Conservation (phyloP, 805 yeast species). For the Wickerhamomyces silvicola region DNA sequence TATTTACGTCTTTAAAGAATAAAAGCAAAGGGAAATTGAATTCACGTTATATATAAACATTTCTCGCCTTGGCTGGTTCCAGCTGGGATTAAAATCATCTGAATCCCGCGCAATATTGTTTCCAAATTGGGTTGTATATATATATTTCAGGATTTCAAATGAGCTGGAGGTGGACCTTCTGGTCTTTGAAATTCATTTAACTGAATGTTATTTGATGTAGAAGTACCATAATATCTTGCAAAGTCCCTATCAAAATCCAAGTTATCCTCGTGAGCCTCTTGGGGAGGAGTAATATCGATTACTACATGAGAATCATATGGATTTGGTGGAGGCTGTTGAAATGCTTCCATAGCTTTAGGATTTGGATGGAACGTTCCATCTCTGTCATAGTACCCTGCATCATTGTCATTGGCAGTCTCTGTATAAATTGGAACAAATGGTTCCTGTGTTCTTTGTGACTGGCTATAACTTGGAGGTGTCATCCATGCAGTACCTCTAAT, state of each 20-base stretch:
- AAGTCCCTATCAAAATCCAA: conserved; percentile 21
- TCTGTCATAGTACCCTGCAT: conserved; percentile 53
- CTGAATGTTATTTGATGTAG: neutral
- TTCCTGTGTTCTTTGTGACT: conserved; percentile 27
- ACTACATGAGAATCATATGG: too few relatives aligned
- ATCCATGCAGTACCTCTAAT: conserved; percentile 77
- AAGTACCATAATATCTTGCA: conserved; percentile 14
- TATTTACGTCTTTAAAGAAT: conserved; percentile 10
- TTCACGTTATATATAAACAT: too few relatives aligned
- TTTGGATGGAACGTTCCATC: conserved; percentile 27
- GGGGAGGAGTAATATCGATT: conserved; percentile 3
- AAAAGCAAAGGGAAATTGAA: neutral
- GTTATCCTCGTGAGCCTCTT: conserved; percentile 11
- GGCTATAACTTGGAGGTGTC: conserved; percentile 71
- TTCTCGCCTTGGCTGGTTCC: too few relatives aligned
- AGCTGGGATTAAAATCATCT: too few relatives aligned
- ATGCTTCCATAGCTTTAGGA: conserved; percentile 24
- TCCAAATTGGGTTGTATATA: neutral
- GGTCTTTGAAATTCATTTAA: conserved; percentile 14
- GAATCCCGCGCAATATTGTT: neutral
- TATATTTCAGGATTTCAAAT: conserved; percentile 2
- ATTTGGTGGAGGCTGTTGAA: conserved; percentile 5
- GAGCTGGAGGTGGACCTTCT: conserved; percentile 22
- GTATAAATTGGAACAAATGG: conserved; percentile 67
- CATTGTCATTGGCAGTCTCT: conserved; percentile 58